Percentiles rank a stretch among this genome's conserved stretches.
These are phyloP conservation scores for Claviceps maximensis DNA, from an alignment of 2,329 filamentous ascomycete species.

Conservation along the genomic window DNA sequence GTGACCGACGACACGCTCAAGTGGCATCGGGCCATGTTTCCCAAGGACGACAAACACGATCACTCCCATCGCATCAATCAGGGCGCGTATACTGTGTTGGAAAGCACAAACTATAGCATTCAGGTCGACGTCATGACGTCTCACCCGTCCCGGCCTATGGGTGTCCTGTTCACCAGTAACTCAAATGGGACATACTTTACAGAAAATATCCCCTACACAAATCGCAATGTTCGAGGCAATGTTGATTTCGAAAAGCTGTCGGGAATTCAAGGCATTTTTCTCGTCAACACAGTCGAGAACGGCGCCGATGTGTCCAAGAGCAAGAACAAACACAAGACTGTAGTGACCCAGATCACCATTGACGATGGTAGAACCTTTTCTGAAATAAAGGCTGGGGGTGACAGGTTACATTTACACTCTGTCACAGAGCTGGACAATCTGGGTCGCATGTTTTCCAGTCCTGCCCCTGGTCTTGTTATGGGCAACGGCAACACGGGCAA, in stretches of 20 bases:
- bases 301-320: constrained; percentile 56
- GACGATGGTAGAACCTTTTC: constrained; percentile 87
- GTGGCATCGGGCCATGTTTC: constrained; percentile 90
- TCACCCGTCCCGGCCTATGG: constrained; percentile 56
- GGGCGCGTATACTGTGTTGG: constrained; percentile 82
- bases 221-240: constrained; percentile 59
- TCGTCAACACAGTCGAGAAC: constrained; percentile 85
- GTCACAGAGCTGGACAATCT: constrained; percentile 73
- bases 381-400: constrained; percentile 52
- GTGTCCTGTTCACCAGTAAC: constrained; percentile 86
- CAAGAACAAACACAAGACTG: constrained; percentile 42
- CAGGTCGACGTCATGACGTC: constrained; percentile 83
- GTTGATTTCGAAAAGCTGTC: constrained; percentile 95
- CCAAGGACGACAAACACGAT: constrained; percentile 58
- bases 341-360: constrained; percentile 78
- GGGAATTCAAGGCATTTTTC: constrained; percentile 80
- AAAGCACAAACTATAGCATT: constrained; percentile 95
- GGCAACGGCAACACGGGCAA: constrained; percentile 83
- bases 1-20: constrained; percentile 69
- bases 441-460: constrained; percentile 83
- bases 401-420: constrained; percentile 76
- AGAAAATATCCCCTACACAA: constrained; percentile 82
- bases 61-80: constrained; percentile 59
- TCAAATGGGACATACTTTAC: constrained; percentile 96
- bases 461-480: constrained; percentile 87